Conservation (phyloP, 192 early-diverging fungal genomes). For the Dissophora ornata region DNA sequence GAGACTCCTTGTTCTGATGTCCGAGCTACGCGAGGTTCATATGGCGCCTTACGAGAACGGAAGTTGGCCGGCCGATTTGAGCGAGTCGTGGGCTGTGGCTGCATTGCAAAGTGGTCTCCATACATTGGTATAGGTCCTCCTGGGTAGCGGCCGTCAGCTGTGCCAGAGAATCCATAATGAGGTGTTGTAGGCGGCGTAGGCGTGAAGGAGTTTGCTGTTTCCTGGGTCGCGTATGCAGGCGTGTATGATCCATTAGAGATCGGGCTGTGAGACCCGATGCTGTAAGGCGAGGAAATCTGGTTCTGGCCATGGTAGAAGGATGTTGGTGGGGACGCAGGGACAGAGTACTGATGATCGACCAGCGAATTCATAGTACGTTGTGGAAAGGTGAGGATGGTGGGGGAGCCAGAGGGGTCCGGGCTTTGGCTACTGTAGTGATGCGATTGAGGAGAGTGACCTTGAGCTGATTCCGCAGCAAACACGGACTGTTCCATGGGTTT, state of each 20-base stretch:
- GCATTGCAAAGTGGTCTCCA: conserved; percentile 42
- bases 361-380: conserved; percentile 37
- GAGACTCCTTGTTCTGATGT: not conserved
- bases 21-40: conserved; percentile 14
- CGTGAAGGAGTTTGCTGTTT: conserved; percentile 37
- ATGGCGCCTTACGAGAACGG: conserved; percentile 43
- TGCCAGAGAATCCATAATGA: conserved; percentile 39
- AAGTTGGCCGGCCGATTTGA: conserved; percentile 24
- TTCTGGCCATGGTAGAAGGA: conserved; percentile 46
- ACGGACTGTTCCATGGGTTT: conserved; percentile 43
- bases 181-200: conserved; percentile 47
- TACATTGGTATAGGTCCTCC: conserved; percentile 31
- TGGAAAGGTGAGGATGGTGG: conserved; percentile 37
- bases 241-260: conserved; percentile 34
- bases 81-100: conserved; percentile 13
- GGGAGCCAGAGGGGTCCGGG: conserved; percentile 48
- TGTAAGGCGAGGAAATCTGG: conserved; percentile 46
- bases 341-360: conserved; percentile 26
- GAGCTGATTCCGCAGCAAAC: conserved; percentile 15
- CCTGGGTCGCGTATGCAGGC: conserved; percentile 24
- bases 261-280: conserved; percentile 50
- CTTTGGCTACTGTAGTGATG: conserved; percentile 46
- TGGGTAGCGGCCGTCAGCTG: conserved; percentile 34
- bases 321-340: conserved; percentile 36
- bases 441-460: conserved; percentile 29